phyloP scores from a whole-genome alignment of 176 grass and related monocot species.

The Secale cereale region DNA sequence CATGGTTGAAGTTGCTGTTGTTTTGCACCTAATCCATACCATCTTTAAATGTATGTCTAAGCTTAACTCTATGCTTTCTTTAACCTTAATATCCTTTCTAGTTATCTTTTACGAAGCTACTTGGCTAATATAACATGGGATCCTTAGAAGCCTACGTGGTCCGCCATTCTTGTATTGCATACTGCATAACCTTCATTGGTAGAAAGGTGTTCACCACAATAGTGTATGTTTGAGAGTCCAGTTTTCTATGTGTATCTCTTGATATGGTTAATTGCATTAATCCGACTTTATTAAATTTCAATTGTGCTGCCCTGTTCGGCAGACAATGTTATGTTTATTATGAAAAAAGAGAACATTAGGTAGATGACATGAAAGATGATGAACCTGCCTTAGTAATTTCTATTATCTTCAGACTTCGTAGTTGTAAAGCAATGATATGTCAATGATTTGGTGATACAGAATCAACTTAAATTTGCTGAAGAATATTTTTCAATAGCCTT shows the following conservation, averaged over 20 bases:
- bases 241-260: neutral
- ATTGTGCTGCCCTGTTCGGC: neutral
- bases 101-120: neutral
- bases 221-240: neutral
- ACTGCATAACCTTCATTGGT: neutral
- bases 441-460: neutral
- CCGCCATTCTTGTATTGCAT: neutral
- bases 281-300: neutral
- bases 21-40: constrained; percentile 43
- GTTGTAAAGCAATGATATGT: neutral
- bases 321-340: neutral
- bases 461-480: neutral
- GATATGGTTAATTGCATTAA: neutral
- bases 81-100: neutral
- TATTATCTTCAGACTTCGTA: neutral
- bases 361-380: neutral
- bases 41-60: constrained; percentile 56
- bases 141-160: neutral
- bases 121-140: neutral
- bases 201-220: neutral
- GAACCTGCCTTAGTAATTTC: neutral
- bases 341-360: neutral
- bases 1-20: constrained; percentile 67
- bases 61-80: neutral
- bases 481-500: neutral